Base-by-base conservation (phyloP, 148 eudicot species). In the Tetragonia tetragonoides region DNA sequence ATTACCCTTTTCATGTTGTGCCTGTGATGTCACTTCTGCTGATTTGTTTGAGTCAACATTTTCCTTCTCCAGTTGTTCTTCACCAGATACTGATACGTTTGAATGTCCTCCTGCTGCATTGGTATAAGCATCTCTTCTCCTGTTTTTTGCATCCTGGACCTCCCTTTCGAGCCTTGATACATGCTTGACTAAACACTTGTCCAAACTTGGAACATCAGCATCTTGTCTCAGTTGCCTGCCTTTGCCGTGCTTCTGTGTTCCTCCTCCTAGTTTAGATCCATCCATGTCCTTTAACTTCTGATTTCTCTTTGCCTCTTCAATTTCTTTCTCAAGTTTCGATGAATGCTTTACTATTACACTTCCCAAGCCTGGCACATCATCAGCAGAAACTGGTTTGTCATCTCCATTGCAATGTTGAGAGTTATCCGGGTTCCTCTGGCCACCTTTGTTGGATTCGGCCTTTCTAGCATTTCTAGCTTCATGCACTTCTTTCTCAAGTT, bases 401-500 rank as follows among this genome's bases (percentile, higher is more conserved):
- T 57, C 57, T 11, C 16, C 18, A 56, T 57, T 51, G 37, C 74
- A 21, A 3, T 8, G 53, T 49, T 49, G 53, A 49, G 53, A 49
- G 53, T 8, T 21, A 23, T 10, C 41, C 61, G 20, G 2, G 46
- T 63, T 71, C 65, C 71, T 24, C 39, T 81, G 78, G 40, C 17
- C 23, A 5, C 69, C 65, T 24, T 71, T 75, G 18, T 63, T 75
- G 12, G 82, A 78, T 75, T 87, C 90, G 16, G 83, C 87, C 57
- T 71, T 87, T 81, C 87, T 83, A 23, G 90, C 85, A 73, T 87
- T 91, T 74, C 85, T 91, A 12, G 97, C 98, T 74, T 90, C 95
- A 73, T 84, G 86, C 34, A 92, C 90, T 83, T 92, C 96, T 79
- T 81, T 88, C 83, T 95, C 99, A 40, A 95, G 97, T 72, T 86